Evolutionary conservation across 2,329 filamentous ascomycete species (phyloP), one percentile per base, ranked within the genome.

Genomic region (Verticillium nubilum): DNA sequence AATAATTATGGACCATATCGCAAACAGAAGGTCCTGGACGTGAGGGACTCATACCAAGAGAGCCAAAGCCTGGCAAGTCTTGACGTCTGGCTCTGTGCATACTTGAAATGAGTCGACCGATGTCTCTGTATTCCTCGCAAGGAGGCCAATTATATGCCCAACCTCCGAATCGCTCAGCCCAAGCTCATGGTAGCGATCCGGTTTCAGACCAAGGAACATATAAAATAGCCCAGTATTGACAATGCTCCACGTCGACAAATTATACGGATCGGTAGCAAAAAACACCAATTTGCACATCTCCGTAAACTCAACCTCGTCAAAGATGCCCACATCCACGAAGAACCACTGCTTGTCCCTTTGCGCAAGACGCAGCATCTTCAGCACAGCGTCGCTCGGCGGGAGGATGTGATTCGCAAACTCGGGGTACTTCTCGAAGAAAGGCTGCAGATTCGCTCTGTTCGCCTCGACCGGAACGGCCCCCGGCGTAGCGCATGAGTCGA

Each of bases 221-320:
- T 64, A 64, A 53, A 67, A 65, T 2, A 70, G 66, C 3, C 67
- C 67, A 2, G 67, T 63, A 28, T 70, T 70, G 6, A 69, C 69
- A 25, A 61, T 62, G 27, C 67, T 67, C 69, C 69, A 70, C 13
- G 60, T 64, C 63, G 65, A 66, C 9, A 69, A 58, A 10, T 67
- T 68, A 17, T 69, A 62, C 0, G 67, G 66, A 55, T 67, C 64
- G n/a, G 66, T 67, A 6, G 68, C 67, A 31, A 70, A 69, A 60
- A 68, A 70, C 31, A 69, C 67, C 2, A 63, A 60, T 2, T 66
- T 65, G 50, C 69, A 70, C 55, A 69, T 62, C 23, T 64, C 61
- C n/a, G 62, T 59, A 58, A 70, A 69, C 19, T 69, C 67, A 25
- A 66, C 62, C 55, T 66, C 62, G 10, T 66, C 29, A 19, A 69